Conservation (phyloP, 306 rosid species). For the Corylus americana region DNA sequence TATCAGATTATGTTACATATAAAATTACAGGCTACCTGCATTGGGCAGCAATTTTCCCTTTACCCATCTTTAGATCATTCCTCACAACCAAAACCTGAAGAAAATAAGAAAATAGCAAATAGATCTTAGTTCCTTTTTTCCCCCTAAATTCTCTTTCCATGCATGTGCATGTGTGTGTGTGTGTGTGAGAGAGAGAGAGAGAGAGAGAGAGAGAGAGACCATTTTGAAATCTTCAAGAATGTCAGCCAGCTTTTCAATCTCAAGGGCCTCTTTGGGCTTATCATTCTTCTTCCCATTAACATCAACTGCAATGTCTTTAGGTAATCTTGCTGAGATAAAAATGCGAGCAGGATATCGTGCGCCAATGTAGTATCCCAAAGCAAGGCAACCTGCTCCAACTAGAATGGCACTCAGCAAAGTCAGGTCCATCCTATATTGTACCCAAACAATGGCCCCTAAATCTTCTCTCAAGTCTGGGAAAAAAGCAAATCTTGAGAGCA, state of each 20-base stretch:
- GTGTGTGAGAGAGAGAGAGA: not conserved
- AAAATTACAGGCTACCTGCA: slow-evolving; percentile 60
- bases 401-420: slow-evolving; percentile 77
- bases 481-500: not conserved
- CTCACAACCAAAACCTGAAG: slow-evolving; percentile 82
- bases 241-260: slow-evolving; percentile 75
- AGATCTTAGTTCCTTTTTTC: not conserved
- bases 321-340: slow-evolving; percentile 33
- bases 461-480: not conserved
- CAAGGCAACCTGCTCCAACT: slow-evolving; percentile 89
- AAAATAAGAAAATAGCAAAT: not conserved
- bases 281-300: slow-evolving; percentile 37
- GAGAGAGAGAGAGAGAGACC: slow-evolving; percentile 39
- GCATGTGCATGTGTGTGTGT: not conserved
- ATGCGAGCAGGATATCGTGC: slow-evolving; percentile 58
- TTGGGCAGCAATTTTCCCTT: slow-evolving; percentile 96
- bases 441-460: not conserved
- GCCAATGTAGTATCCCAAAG: slow-evolving; percentile 77
- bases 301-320: slow-evolving; percentile 33
- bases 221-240: slow-evolving; percentile 82
- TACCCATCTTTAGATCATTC: slow-evolving; percentile 97
- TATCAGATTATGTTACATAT: not conserved
- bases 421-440: slow-evolving; percentile 53
- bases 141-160: slow-evolving; percentile 11
- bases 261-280: slow-evolving; percentile 60